A percentile compares a stretch with the other conserved stretches of the same genome.
Conservation (phyloP, 352 stramenopile genomes). For the Pythium myriotylum region DNA sequence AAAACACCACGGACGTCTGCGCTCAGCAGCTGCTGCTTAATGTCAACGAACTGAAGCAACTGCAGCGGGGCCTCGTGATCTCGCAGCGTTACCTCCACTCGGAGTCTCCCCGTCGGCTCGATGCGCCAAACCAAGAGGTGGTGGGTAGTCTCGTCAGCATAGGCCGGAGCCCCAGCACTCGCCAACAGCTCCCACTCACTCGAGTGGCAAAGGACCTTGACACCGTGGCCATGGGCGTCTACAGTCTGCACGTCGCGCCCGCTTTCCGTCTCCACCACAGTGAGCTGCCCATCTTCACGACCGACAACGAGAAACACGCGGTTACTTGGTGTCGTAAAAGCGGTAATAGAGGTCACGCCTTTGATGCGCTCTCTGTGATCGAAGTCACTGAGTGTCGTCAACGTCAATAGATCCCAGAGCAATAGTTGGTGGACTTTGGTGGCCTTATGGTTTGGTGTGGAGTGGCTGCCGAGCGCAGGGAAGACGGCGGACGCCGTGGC, state of each 20-base stretch:
- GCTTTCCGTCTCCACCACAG: conserved; percentile 55
- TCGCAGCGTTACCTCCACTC: conserved; percentile 19
- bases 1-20: conserved; percentile 54
- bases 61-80: conserved; percentile 30
- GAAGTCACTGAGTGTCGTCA: conserved; percentile 23
- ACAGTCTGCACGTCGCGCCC: conserved; percentile 46
- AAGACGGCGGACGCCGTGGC: conserved; percentile 54
- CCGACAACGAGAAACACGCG: conserved; percentile 55
- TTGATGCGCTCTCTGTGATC: conserved; percentile 48
- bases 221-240: conserved; percentile 60
- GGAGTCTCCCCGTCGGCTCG: conserved; percentile 10
- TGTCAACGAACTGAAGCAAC: conserved; percentile 50
- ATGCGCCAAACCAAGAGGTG: conserved; percentile 46
- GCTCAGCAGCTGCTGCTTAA: conserved; percentile 59
- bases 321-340: conserved; percentile 50
- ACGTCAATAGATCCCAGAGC: conserved; percentile 48
- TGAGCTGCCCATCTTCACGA: conserved; percentile 57
- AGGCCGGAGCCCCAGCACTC: conserved; percentile 61
- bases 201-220: conserved; percentile 57
- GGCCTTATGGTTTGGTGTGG: conserved; percentile 12
- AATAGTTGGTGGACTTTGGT: conserved; percentile 62
- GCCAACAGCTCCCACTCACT: conserved; percentile 51
- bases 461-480: conserved; percentile 35
- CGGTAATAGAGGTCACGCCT: conserved; percentile 46
- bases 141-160: conserved; percentile 65